A percentile compares a stretch with the other conserved stretches of the same genome.
phyloP scores from a whole-genome alignment of 257 asterid species.

The Agastache rugosa region DNA sequence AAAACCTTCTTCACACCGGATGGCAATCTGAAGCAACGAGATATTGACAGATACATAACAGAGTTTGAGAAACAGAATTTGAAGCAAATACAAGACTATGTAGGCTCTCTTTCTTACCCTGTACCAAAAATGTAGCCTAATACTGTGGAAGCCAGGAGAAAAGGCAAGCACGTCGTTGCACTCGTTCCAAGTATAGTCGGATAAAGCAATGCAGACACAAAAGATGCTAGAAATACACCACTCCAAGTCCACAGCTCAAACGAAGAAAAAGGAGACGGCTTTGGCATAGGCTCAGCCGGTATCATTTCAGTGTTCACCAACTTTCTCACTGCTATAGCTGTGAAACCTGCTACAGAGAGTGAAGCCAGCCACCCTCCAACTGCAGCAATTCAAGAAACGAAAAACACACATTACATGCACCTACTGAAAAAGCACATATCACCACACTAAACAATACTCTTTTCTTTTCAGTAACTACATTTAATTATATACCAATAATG shows the following conservation, averaged over 20 bases:
- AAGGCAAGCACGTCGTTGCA: slow-evolving; percentile 91
- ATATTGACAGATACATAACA: neutral
- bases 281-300: slow-evolving; percentile 91
- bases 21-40: slow-evolving; percentile 69
- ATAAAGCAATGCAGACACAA: slow-evolving; percentile 65
- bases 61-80: slow-evolving; percentile 21
- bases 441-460: neutral
- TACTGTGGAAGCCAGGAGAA: slow-evolving; percentile 88
- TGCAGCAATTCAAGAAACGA: slow-evolving; percentile 41
- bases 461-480: neutral
- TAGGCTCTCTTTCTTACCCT: slow-evolving; percentile 53
- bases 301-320: slow-evolving; percentile 86
- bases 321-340: slow-evolving; percentile 88
- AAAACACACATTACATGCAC: slow-evolving; percentile 1
- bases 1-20: slow-evolving; percentile 70
- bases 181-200: slow-evolving; percentile 84
- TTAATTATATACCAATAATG: slow-evolving; percentile 62
- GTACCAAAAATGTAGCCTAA: slow-evolving; percentile 89
- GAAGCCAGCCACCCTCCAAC: slow-evolving; percentile 98
- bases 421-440: neutral
- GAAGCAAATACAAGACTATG: slow-evolving; percentile 20
- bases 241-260: slow-evolving; percentile 83
- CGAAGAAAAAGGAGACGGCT: slow-evolving; percentile 86
- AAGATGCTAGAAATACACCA: slow-evolving; percentile 66
- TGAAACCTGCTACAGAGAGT: slow-evolving; percentile 82